These are phyloP conservation scores for Candida xyloterini DNA, from an alignment of 805 yeast genomes.

Conservation along the genomic window DNA sequence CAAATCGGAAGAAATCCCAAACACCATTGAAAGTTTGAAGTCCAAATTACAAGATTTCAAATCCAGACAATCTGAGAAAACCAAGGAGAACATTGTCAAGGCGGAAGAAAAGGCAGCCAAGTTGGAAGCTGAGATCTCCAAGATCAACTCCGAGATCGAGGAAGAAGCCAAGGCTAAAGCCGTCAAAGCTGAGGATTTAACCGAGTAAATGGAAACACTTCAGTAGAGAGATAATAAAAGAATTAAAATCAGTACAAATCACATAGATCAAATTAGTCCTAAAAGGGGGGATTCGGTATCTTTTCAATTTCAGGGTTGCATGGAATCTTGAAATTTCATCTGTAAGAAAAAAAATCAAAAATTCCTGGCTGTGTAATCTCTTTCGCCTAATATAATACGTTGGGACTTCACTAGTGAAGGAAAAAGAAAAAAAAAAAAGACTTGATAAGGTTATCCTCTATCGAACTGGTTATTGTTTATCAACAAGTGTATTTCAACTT, in stretches of 20 bases:
- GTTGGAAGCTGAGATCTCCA: conserved; percentile 47
- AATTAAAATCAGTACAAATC: conserved; percentile 1
- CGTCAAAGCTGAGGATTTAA: conserved; percentile 11
- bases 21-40: conserved; percentile 63
- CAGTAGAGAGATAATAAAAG: not conserved
- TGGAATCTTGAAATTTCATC: conserved; percentile 4
- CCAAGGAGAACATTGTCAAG: conserved; percentile 68
- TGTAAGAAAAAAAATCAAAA: not conserved
- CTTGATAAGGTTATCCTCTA: conserved; percentile 2
- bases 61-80: conserved; percentile 74
- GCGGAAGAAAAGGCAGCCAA: conserved; percentile 77
- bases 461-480: not conserved
- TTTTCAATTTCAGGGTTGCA: not conserved
- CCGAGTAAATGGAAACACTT: conserved; percentile 1
- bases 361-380: conserved; percentile 5
- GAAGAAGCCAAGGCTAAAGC: conserved; percentile 18
- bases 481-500: not conserved
- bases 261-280: conserved; percentile 1
- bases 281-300: not conserved
- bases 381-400: not conserved
- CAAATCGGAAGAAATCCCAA: conserved; percentile 64
- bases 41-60: conserved; percentile 66
- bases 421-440: conserved; percentile 4
- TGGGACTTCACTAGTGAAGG: conserved; percentile 2
- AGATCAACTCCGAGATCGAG: conserved; percentile 28